Percentiles rank a stretch among this genome's conserved stretches.
phyloP scores from a whole-genome alignment of 192 early-diverging fungal species.

The Allomyces macrogynus region DNA sequence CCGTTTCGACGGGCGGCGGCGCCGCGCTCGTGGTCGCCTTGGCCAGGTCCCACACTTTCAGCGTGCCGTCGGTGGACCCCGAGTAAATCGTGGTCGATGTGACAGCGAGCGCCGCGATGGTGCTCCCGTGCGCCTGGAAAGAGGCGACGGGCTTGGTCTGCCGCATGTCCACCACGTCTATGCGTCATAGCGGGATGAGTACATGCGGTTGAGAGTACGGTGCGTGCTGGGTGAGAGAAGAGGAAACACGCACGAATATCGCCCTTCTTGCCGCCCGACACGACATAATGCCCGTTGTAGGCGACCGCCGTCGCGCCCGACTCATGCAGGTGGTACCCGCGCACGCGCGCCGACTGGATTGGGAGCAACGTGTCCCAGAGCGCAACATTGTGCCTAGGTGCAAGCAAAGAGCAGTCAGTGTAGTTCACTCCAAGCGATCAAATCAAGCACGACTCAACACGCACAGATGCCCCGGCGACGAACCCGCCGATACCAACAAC shows the following conservation, averaged over 20 bases:
- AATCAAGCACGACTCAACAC: neutral
- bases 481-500: neutral
- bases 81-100: neutral
- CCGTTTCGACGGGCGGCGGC: neutral
- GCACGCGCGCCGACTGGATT: neutral
- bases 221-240: too few species aligned
- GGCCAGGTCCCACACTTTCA: neutral
- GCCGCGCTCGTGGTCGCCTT: neutral
- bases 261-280: neutral
- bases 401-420: too few species aligned
- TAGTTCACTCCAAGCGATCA: too few species aligned
- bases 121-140: neutral
- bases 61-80: neutral
- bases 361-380: neutral
- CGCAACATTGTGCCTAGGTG: neutral
- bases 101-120: neutral
- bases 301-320: neutral
- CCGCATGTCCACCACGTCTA: neutral
- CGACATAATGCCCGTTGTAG: neutral
- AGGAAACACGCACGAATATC: neutral
- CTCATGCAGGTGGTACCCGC: neutral
- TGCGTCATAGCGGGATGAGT: too few species aligned
- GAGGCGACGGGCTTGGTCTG: neutral
- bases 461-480: neutral
- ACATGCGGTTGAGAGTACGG: too few species aligned